Conservation (phyloP, 169 alveolate genomes). For the Eimeria mitis region DNA sequence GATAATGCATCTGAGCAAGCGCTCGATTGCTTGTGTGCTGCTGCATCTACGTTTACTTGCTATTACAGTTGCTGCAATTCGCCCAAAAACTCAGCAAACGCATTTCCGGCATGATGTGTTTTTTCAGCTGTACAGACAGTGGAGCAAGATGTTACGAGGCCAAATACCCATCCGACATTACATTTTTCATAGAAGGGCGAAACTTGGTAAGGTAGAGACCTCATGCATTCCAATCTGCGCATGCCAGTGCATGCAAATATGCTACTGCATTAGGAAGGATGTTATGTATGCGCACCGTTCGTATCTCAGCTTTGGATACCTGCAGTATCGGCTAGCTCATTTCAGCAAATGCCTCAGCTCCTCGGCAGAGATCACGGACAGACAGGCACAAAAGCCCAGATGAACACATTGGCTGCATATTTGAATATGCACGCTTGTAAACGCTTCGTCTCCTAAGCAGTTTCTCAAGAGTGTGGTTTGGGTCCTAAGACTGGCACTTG, state of each 20-base stretch:
- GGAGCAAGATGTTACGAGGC: conserved; percentile 73
- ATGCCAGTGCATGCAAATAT: not conserved
- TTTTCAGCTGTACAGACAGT: conserved; percentile 73
- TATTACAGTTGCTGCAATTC: not conserved
- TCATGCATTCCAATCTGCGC: not conserved
- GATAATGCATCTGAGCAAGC: not conserved
- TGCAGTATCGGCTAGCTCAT: not conserved
- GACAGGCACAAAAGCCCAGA: not conserved
- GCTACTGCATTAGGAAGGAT: not conserved
- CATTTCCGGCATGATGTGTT: not conserved
- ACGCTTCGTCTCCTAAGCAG: not conserved
- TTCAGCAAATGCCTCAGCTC: not conserved
- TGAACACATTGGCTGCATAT: not conserved
- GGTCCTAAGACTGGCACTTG: not conserved
- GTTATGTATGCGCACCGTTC: not conserved
- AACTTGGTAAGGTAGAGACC: conserved; percentile 70
- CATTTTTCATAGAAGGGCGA: conserved; percentile 75
- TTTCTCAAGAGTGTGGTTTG: not conserved
- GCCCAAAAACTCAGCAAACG: not conserved
- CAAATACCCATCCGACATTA: conserved; percentile 73
- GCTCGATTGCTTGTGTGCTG: not conserved
- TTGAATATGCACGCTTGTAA: not conserved
- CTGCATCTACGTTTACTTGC: not conserved
- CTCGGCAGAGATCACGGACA: not conserved
- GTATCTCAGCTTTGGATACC: not conserved